Percentiles rank a stretch among this genome's conserved stretches.
Evolutionary conservation across 2,329 filamentous ascomycete genomes (phyloP).

Genomic region (Microdochium trichocladiopsis): DNA sequence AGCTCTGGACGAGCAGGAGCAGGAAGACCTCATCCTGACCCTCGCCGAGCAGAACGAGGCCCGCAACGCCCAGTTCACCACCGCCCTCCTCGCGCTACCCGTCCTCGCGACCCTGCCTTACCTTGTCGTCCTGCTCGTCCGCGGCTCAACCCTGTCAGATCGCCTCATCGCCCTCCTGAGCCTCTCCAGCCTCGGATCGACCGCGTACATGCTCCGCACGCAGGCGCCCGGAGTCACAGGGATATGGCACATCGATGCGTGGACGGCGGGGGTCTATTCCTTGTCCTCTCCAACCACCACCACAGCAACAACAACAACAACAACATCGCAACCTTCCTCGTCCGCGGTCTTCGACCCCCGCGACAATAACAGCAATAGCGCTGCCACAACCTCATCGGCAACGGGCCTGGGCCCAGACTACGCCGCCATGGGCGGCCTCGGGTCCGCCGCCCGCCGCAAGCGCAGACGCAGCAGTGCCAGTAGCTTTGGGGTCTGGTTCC

Average conservation of each 20-base stretch:
- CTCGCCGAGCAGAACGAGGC: slow-evolving; percentile 48
- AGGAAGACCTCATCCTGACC: slow-evolving; percentile 53
- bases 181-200: slow-evolving; percentile 56
- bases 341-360: neutral
- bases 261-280: slow-evolving; percentile 18
- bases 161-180: slow-evolving; percentile 44
- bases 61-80: slow-evolving; percentile 51
- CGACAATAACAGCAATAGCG: neutral
- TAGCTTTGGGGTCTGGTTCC: slow-evolving; percentile 7
- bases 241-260: slow-evolving; percentile 40
- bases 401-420: neutral
- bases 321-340: slow-evolving; percentile 5
- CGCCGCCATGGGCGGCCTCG: neutral
- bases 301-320: slow-evolving; percentile 7
- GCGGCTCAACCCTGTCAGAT: slow-evolving; percentile 13
- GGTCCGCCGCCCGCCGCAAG: slow-evolving; percentile 3
- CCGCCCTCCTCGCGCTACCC: slow-evolving; percentile 54
- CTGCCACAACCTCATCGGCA: neutral
- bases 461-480: slow-evolving; percentile 12
- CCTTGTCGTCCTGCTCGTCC: slow-evolving; percentile 35
- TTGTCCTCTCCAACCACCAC: slow-evolving; percentile 17
- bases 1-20: slow-evolving; percentile 42
- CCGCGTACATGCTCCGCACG: slow-evolving; percentile 51
- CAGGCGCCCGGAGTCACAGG: slow-evolving; percentile 49
- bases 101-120: slow-evolving; percentile 48